These are phyloP conservation scores for Plasmodium relictum DNA, from an alignment of 169 alveolate genomes.

Conservation along the genomic window DNA sequence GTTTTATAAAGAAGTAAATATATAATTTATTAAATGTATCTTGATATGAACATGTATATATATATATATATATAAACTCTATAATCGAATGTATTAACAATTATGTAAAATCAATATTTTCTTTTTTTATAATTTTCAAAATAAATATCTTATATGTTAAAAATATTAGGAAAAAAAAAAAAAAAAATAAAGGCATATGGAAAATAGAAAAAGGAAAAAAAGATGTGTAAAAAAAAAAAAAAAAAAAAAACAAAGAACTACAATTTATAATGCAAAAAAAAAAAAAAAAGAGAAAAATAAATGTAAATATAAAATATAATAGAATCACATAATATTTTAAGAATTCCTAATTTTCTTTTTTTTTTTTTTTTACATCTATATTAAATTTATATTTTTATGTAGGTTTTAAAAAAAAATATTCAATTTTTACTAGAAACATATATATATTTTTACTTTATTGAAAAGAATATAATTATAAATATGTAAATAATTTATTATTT, in stretches of 20 bases:
- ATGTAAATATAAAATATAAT: constrained; percentile 7
- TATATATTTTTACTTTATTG: constrained; percentile 11
- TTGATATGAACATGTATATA: neutral
- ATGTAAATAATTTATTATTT: neutral
- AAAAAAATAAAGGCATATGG: constrained; percentile 7
- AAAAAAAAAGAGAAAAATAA: neutral
- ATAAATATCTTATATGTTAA: constrained; percentile 41
- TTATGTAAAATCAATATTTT: constrained; percentile 17
- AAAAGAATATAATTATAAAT: constrained; percentile 10
- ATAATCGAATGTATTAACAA: constrained; percentile 1
- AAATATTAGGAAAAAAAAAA: constrained; percentile 11
- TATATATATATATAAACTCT: neutral
- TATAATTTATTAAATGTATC: too few species aligned
- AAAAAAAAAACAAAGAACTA: constrained; percentile 24
- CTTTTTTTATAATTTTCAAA: constrained; percentile 34
- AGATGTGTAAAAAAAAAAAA: constrained; percentile 2
- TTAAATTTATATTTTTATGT: constrained; percentile 23
- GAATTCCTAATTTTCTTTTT: constrained; percentile 38
- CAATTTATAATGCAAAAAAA: constrained; percentile 34
- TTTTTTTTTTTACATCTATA: constrained; percentile 24
- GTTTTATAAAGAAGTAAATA: too few species aligned
- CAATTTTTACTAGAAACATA: neutral
- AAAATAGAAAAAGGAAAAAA: neutral
- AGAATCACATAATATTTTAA: constrained; percentile 48
- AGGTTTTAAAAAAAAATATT: constrained; percentile 5